These are phyloP conservation scores for Ceriops decandra DNA, from an alignment of 345 rosid species.

Conservation along the genomic window DNA sequence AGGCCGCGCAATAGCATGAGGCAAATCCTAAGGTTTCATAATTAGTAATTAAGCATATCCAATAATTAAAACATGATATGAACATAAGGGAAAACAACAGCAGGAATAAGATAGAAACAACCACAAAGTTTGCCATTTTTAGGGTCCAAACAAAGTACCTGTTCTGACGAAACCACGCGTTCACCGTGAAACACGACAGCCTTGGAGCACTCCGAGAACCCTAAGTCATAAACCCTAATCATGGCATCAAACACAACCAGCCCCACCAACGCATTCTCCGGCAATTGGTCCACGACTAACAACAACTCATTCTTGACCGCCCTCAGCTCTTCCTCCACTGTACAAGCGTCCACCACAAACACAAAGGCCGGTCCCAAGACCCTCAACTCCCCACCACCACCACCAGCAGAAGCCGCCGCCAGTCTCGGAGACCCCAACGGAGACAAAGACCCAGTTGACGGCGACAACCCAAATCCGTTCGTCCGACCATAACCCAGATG, in stretches of 20 bases:
- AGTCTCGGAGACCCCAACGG: constrained; percentile 32
- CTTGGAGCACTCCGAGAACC: constrained; percentile 64
- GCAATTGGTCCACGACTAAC: constrained; percentile 73
- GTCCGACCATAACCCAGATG: constrained; percentile 16
- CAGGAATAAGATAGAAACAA: no score
- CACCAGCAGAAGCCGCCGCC: constrained; percentile 16
- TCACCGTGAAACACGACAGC: constrained; percentile 75
- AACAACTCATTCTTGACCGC: constrained; percentile 70
- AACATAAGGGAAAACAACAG: no score
- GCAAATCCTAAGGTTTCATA: not conserved
- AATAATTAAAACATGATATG: no score
- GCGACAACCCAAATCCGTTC: constrained; percentile 31
- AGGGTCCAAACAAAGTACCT: constrained; percentile 40
- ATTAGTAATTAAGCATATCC: no score
- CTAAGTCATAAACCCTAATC: constrained; percentile 84
- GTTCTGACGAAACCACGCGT: constrained; percentile 61
- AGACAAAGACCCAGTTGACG: constrained; percentile 46
- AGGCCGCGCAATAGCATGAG: not conserved
- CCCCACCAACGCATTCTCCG: constrained; percentile 67
- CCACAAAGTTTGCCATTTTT: not conserved
- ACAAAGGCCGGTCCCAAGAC: constrained; percentile 74
- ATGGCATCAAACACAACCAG: constrained; percentile 74
- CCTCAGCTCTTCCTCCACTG: constrained; percentile 60
- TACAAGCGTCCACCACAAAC: constrained; percentile 74
- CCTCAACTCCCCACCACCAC: constrained; percentile 24